Evolutionary conservation across 2,329 filamentous ascomycete species (phyloP), one percentile per base, ranked within the genome.

Genomic region (Dothideomycetes sp.): DNA sequence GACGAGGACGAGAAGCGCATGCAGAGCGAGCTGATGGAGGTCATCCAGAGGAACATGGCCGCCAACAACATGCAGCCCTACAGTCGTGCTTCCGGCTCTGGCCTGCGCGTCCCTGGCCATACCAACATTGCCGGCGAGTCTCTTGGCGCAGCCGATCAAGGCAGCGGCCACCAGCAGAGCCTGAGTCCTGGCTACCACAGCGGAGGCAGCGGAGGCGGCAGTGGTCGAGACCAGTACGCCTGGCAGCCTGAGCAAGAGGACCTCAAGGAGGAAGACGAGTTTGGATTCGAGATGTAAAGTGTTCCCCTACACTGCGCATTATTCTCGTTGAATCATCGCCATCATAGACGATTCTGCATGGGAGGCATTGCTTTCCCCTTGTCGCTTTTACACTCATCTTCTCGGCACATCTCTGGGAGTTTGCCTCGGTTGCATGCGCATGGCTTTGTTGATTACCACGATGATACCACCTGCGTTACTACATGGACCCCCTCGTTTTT

Each of bases 221-320:
- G 64, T 41, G 62, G 59, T 19, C 69, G 74, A 47, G 64, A 69
- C 36, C 69, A 73, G 46, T 73, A 66, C 56, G 75, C 46, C 68
- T 70, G 66, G 48, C 37, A 61, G 48, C 54, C 57, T 54, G 50
- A 52, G 49, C 42, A 45, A 42, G 44, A 51, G 59, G 79, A 81
- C 57, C 85, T 95, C 65, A 94, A 94, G 62, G 88, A 94, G 59
- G 88, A 95, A 63, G 88, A 95, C 51, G 88, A 94, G 63, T 94
- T 84, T 55, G 78, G 22, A 27, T 27, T 27, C 22, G 22, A 27
- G 22, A 93, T 94, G 84, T 27, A 27, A 27, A 27, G 7, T 7
- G 12, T 27, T 27, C 12, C 22, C 7, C 7, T 27, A 12, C 7
- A 12, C 22, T 7, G 22, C 12, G 22, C 12, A 7, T 27, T 27